Evolutionary conservation across 129 eudicot species (phyloP), one percentile per base, ranked within the genome.

Genomic region (Ambrosia trifida): DNA sequence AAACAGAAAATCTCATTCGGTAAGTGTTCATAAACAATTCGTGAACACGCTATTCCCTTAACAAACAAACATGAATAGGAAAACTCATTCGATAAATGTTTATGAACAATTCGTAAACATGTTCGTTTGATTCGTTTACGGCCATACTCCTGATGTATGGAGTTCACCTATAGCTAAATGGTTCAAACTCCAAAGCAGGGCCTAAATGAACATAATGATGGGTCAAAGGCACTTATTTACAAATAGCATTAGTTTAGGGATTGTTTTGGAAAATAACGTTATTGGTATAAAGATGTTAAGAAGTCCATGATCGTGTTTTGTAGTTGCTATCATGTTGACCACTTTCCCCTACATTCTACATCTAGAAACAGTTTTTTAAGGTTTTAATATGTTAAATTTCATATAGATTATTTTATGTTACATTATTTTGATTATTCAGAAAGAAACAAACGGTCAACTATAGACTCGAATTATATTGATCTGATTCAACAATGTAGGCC

Each of bases 321-420:
- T 76, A 67, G 80, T 53, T 56, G 74, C 12, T 19, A 76, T 76
- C 74, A 67, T 67, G 80, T 76, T 76, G 74, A 76, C 80, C 74
- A 67, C 62, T 45, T 76, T 51, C 57, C 14, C 43, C 60, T 18
- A 56, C 36, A 43, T 35, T 30, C 60, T 18, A 56, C 24, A 30
- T 35, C 35, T 64, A 14, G 33, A 24, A 18, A 12, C 7, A 12
- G 13, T 60, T 72, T 58, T 52, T 12, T 30, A 60, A 28, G 38
- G 56, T 59, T 58, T 31, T 38, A 43, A 57, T 32, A 59, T 59
- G 74, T 11, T 16, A 28, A 10, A 9, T 50, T 43, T 4, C 12
- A 12, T 20, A 4, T 24, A 44, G 5, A 46, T 2, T 66, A 5
- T 19, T 16, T 41, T 64, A 33, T n/a, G 10, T 6, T 30, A 30